phyloP scores from a whole-genome alignment of 495 filamentous ascomycete genomes.

The Glarea lozoyensis region DNA sequence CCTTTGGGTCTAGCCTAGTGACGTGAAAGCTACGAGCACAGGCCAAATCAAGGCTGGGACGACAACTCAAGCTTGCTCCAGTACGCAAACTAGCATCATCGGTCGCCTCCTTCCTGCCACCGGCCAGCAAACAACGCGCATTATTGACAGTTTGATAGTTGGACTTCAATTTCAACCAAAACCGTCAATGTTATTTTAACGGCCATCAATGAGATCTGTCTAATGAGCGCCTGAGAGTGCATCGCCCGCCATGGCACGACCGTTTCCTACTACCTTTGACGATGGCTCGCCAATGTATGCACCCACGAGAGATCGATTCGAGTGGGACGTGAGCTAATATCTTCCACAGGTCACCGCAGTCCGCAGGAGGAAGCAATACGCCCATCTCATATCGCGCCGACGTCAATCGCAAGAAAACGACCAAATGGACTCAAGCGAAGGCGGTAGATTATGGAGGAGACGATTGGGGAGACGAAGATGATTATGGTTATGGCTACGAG shows the following conservation, averaged over 20 bases:
- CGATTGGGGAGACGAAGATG: slow-evolving; percentile 85
- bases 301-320: not conserved
- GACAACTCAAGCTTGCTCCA: no score
- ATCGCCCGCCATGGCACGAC: slow-evolving; percentile 19
- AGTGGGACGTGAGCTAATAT: slow-evolving; percentile 7
- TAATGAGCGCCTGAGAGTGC: no score
- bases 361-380: slow-evolving; percentile 7
- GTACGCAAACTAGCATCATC: no score
- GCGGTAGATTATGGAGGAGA: slow-evolving; percentile 82
- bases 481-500: slow-evolving; percentile 33
- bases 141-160: no score
- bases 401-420: slow-evolving; percentile 83
- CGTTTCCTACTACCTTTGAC: slow-evolving; percentile 18
- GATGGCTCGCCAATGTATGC: slow-evolving; percentile 16
- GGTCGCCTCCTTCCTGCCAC: no score
- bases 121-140: no score
- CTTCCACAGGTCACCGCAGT: slow-evolving; percentile 10
- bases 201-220: slow-evolving; percentile 10
- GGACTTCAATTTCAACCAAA: no score
- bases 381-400: slow-evolving; percentile 51
- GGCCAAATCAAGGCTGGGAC: no score
- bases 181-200: no score
- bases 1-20: no score
- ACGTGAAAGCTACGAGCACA: no score
- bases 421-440: slow-evolving; percentile 91